Percentiles rank a stretch among this genome's conserved stretches.
Evolutionary conservation across 1,284 basidiomycete genomes (phyloP).

Genomic region (Papiliotrema laurentii): DNA sequence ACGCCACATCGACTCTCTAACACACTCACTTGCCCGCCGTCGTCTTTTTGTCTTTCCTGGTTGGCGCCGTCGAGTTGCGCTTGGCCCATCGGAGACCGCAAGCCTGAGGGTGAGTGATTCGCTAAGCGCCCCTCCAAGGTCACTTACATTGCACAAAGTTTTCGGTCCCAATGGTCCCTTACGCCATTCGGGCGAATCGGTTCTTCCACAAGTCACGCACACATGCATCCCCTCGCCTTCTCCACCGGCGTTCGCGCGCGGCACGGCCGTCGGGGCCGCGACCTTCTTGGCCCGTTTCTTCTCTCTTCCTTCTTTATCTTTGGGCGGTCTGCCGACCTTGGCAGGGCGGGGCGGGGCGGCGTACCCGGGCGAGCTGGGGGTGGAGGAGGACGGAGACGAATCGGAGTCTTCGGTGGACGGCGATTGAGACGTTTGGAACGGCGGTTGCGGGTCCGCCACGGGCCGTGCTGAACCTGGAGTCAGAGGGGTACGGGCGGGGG

Average conservation of each 20-base stretch:
- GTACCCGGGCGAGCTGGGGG: constrained; percentile 3
- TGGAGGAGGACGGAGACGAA: constrained; percentile 4
- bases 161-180: constrained; percentile 48
- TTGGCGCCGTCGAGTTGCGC: constrained; percentile 37
- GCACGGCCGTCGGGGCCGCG: background rate
- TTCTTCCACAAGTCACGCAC: constrained; percentile 46
- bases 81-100: constrained; percentile 46
- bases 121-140: too few relatives aligned
- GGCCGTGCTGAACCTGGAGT: too few relatives aligned
- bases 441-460: too few relatives aligned
- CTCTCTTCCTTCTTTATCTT: constrained; percentile 15
- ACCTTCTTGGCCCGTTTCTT: constrained; percentile 21
- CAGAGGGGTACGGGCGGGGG: too few relatives aligned
- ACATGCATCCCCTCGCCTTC: constrained; percentile 40
- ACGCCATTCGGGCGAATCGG: constrained; percentile 48
- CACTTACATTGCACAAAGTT: constrained; percentile 47
- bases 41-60: constrained; percentile 27
- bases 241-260: constrained; percentile 1
- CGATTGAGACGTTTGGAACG: background rate
- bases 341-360: constrained; percentile 3
- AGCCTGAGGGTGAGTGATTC: too few relatives aligned
- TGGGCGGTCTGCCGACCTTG: constrained; percentile 13
- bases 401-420: constrained; percentile 14
- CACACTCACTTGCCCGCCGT: background rate
- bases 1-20: too few relatives aligned